Evolutionary conservation across 2,329 filamentous ascomycete species (phyloP), one percentile per base, ranked within the genome.

Genomic region (Colletotrichum chlorophyti): DNA sequence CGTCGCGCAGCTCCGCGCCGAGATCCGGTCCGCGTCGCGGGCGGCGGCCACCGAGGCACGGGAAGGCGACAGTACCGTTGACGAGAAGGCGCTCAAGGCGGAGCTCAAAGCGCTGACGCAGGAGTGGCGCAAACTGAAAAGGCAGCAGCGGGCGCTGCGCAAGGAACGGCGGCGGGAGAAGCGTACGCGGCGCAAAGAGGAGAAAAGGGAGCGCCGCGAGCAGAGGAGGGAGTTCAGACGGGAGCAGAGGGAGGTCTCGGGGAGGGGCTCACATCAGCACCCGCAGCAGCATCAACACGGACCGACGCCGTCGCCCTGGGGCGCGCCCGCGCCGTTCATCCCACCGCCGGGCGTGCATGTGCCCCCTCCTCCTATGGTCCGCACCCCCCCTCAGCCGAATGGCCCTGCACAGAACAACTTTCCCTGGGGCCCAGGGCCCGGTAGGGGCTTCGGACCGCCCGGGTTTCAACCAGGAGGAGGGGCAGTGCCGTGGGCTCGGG

Each of bases 81-180:
- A 79, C 31, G 63, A 73, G 6, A 69, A 69, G 24, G 71, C 67
- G 3, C 68, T 84, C 14, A 71, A 70, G 37, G 76, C 65, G 1
- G 70, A 84, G 49, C 71, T 84, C 53, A 80, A 76, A 63, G 67
- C 65, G 3, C 66, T 85, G 24, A 73, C 73, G 49, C 69, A 73
- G 35, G 68, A 75, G 51, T 83, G 80, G 72, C 78, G 76, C 53
- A 65, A 65, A 53, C 59, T 67, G 37, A 70, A 65, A 40, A 68
- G 65, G 47, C 60, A 73, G 54, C 68, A 70, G 53, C 69, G 65
- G 51, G 66, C 66, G 17, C 62, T 66, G 37, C 68, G 67, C 41
- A 72, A 65, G 51, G 68, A 73, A 2, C 65, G 66, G 9, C 74
- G 68, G 50, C 70, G 66, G 21, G 66, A 70, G 38, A 64, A 68